phyloP scores from a whole-genome alignment of 257 asterid genomes.

The Nicotiana tomentosiformis region DNA sequence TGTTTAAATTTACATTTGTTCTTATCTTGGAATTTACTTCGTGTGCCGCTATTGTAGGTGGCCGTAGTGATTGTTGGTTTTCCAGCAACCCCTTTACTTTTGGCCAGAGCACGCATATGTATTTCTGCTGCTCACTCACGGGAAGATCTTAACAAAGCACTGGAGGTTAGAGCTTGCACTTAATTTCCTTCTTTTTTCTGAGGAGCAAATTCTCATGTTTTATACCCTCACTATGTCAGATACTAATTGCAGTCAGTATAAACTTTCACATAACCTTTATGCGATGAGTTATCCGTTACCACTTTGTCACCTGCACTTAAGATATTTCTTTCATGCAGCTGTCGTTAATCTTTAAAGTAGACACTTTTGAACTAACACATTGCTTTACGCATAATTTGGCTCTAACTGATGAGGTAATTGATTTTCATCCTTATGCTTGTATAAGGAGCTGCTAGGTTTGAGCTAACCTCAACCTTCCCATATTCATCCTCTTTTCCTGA shows the following conservation, averaged over 20 bases:
- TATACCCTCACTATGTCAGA: not conserved
- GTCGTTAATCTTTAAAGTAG: not conserved
- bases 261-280: not conserved
- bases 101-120: slow-evolving; percentile 97
- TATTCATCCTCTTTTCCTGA: not conserved
- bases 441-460: slow-evolving; percentile 4
- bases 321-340: not conserved
- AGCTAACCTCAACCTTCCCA: not conserved
- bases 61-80: slow-evolving; percentile 96
- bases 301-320: not conserved
- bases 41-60: slow-evolving; percentile 38
- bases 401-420: not conserved
- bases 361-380: not conserved
- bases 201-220: not conserved
- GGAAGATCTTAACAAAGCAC: slow-evolving; percentile 88
- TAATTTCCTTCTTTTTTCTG: not conserved
- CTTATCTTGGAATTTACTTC: not conserved
- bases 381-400: not conserved
- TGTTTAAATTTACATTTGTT: not conserved
- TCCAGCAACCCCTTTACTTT: slow-evolving; percentile 94
- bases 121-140: slow-evolving; percentile 91
- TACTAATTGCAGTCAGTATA: not conserved
- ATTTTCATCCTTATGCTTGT: not conserved
- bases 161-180: slow-evolving; percentile 48
- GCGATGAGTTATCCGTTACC: not conserved